These are phyloP conservation scores for Pleurotus platypus DNA, from an alignment of 768 basidiomycete species.

Conservation along the genomic window DNA sequence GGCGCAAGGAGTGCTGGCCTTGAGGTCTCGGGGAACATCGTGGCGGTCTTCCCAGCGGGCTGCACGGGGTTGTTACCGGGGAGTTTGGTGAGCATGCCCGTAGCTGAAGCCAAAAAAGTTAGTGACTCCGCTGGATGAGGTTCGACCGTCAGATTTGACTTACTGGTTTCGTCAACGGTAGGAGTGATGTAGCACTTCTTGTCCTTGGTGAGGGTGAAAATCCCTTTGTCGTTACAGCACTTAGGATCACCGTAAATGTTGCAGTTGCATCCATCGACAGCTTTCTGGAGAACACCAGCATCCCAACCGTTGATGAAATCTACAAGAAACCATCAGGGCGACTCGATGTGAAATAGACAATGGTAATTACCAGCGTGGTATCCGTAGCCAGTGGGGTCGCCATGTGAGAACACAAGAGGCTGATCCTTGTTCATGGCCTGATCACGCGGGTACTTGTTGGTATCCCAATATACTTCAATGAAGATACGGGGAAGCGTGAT, in stretches of 20 bases:
- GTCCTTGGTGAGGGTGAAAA: constrained; percentile 39
- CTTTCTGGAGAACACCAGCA: constrained; percentile 45
- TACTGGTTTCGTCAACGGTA: constrained; percentile 44
- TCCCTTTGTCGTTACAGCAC: constrained; percentile 42
- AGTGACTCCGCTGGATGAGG: background rate
- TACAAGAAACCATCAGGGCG: constrained; percentile 11
- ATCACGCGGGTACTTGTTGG: constrained; percentile 32
- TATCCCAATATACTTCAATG: constrained; percentile 45
- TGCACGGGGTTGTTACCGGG: constrained; percentile 56
- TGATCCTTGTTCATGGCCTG: constrained; percentile 45
- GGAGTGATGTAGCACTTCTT: constrained; percentile 43
- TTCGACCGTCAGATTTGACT: constrained; percentile 7
- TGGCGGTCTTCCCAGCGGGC: constrained; percentile 28
- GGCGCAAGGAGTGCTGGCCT: constrained; percentile 38
- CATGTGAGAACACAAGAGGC: constrained; percentile 54
- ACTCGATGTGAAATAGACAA: background rate
- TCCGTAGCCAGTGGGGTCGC: constrained; percentile 63
- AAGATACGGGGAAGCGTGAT: constrained; percentile 39
- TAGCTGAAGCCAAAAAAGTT: constrained; percentile 25
- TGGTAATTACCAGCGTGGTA: constrained; percentile 45
- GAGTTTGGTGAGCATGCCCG: constrained; percentile 41
- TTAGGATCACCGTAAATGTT: constrained; percentile 38
- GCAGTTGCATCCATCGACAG: constrained; percentile 52
- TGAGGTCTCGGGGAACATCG: constrained; percentile 27
- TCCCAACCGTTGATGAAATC: constrained; percentile 67